These are phyloP conservation scores for Papilionanthe hybrid DNA, from an alignment of 116 monocot genomes.

Conservation along the genomic window DNA sequence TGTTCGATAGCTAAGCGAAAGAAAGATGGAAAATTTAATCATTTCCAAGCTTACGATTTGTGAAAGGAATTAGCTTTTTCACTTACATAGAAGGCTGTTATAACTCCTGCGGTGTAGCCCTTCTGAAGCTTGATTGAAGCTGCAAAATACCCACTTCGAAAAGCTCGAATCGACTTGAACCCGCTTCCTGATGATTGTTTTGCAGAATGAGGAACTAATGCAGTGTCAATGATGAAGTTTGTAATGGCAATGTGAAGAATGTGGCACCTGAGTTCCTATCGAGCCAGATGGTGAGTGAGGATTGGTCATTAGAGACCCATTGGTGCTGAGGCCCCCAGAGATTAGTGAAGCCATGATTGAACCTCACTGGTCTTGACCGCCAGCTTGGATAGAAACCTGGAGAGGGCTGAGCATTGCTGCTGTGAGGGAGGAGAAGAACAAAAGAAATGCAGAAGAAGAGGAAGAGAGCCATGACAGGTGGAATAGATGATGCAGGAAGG, in stretches of 20 bases:
- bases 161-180: conserved; percentile 70
- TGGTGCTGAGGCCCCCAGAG: conserved; percentile 77
- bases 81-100: conserved; percentile 80
- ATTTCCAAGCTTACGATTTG: neutral
- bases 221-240: neutral
- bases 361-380: conserved; percentile 22
- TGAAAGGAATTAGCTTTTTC: neutral
- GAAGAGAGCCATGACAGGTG: conserved; percentile 14
- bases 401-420: conserved; percentile 46
- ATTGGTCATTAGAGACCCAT: conserved; percentile 36
- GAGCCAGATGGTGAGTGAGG: conserved; percentile 58
- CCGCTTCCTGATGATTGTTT: conserved; percentile 49
- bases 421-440: conserved; percentile 2
- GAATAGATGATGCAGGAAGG: neutral
- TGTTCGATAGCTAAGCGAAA: conserved; percentile 60
- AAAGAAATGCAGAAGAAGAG: neutral
- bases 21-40: neutral
- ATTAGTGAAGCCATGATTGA: conserved; percentile 43
- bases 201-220: neutral
- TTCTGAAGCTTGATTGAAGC: conserved; percentile 61
- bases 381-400: conserved; percentile 66
- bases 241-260: neutral
- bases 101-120: conserved; percentile 90
- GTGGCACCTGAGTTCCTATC: conserved; percentile 53
- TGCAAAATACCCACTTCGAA: conserved; percentile 63